Conservation (phyloP, 495 filamentous ascomycete species). For the Penicillium lagena region DNA sequence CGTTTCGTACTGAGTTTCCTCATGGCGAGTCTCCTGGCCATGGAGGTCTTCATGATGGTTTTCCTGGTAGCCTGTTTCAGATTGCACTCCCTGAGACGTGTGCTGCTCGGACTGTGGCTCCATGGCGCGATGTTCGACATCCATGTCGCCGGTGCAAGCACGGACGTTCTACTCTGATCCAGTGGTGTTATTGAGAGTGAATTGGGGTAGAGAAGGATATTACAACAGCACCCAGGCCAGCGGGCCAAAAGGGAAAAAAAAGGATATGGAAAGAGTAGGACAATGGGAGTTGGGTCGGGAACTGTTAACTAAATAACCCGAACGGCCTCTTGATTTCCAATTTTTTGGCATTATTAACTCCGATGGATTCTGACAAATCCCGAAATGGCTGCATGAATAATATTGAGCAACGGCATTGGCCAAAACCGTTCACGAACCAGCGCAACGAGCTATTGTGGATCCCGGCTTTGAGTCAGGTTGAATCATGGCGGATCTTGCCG, state of each 20-base stretch:
- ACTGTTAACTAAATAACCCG: not conserved
- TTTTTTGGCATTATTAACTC: conserved; percentile 4
- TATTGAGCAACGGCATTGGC: not conserved
- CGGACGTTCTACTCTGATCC: conserved; percentile 7
- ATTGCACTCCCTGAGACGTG: not conserved
- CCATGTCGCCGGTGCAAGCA: conserved; percentile 13
- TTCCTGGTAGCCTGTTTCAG: too few relatives aligned
- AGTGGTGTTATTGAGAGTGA: conserved; percentile 9
- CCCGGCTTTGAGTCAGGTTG: not conserved
- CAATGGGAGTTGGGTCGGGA: not conserved
- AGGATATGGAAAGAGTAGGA: not conserved
- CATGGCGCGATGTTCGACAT: conserved; percentile 11
- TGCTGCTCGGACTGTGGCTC: conserved; percentile 6
- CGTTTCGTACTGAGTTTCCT: conserved; percentile 4
- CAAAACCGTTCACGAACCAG: not conserved
- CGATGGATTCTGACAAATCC: conserved; percentile 8
- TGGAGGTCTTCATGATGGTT: too few relatives aligned
- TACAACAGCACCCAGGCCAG: not conserved
- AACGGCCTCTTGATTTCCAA: not conserved
- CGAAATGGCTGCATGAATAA: not conserved
- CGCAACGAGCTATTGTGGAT: not conserved
- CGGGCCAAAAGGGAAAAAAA: conserved; percentile 1
- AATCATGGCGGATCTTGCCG: not conserved
- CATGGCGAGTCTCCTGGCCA: not conserved
- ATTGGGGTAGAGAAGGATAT: conserved; percentile 9